Conservation (phyloP, 495 filamentous ascomycete genomes). For the Penicillium egyptiacum region DNA sequence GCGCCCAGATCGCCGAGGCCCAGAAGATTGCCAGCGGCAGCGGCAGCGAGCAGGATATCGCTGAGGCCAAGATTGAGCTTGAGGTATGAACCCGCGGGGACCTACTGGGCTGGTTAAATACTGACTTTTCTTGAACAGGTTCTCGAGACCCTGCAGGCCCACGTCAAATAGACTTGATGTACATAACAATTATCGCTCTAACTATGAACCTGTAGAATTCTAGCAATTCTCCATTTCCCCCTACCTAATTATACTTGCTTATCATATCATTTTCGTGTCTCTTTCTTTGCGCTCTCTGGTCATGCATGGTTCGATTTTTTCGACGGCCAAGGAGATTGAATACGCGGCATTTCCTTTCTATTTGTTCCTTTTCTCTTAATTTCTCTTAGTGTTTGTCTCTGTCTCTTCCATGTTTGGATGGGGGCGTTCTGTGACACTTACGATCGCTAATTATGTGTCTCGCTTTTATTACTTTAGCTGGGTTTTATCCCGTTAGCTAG, state of each 20-base stretch:
- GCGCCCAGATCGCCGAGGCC: slow-evolving; percentile 75
- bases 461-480: too few relatives aligned
- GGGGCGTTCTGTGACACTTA: too few relatives aligned
- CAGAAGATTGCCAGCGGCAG: slow-evolving; percentile 89
- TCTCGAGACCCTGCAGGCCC: slow-evolving; percentile 71
- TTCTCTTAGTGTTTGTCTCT: too few relatives aligned
- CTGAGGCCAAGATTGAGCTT: slow-evolving; percentile 97
- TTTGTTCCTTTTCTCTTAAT: too few relatives aligned
- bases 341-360: too few relatives aligned
- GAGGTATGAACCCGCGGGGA: slow-evolving; percentile 62
- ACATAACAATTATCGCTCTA: slow-evolving; percentile 43
- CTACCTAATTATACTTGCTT: slow-evolving; percentile 19
- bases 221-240: slow-evolving; percentile 36
- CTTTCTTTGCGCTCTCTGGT: too few relatives aligned
- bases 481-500: too few relatives aligned
- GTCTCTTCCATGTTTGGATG: too few relatives aligned
- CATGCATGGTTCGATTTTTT: too few relatives aligned
- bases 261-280: neutral
- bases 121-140: slow-evolving; percentile 48
- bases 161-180: slow-evolving; percentile 65
- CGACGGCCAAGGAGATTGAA: too few relatives aligned
- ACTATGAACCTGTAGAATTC: slow-evolving; percentile 47
- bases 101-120: neutral
- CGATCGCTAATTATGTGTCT: too few relatives aligned
- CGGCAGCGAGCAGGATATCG: slow-evolving; percentile 96